Conservation (phyloP, 805 yeast genomes). For the Cyberlindnera maritima region DNA sequence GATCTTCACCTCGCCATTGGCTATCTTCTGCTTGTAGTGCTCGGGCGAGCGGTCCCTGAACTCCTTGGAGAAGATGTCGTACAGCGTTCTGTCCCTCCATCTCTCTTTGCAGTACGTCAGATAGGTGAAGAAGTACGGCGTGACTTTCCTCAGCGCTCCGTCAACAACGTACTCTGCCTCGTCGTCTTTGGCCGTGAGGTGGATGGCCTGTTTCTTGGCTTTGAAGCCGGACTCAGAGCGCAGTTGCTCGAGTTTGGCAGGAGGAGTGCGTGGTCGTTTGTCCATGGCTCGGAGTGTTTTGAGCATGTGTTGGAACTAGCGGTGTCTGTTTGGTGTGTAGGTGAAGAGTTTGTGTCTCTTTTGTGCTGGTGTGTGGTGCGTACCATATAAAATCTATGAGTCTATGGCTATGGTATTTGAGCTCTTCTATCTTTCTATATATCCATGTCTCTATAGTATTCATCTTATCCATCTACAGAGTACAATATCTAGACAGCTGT, state of each 20-base stretch:
- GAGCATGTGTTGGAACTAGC: not conserved
- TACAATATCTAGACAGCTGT: no score
- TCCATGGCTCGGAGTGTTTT: not conserved
- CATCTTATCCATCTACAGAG: no score
- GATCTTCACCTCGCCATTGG: slow-evolving; percentile 69
- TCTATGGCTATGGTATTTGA: no score
- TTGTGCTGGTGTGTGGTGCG: no score
- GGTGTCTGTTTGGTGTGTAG: not conserved
- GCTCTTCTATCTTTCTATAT: no score
- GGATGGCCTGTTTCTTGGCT: slow-evolving; percentile 22
- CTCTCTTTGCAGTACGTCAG: slow-evolving; percentile 84
- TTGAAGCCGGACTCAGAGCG: slow-evolving; percentile 22
- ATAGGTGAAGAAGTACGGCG: slow-evolving; percentile 87
- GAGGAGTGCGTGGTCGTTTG: slow-evolving; percentile 13
- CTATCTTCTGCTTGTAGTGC: slow-evolving; percentile 56
- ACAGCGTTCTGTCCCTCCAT: slow-evolving; percentile 81
- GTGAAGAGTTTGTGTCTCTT: not conserved
- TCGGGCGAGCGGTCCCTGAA: slow-evolving; percentile 74
- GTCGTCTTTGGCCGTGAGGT: slow-evolving; percentile 29
- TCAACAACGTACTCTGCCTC: slow-evolving; percentile 55
- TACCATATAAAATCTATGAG: no score
- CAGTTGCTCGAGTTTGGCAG: slow-evolving; percentile 18
- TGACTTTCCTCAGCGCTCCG: slow-evolving; percentile 65
- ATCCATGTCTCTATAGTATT: no score
- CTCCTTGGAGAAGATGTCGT: slow-evolving; percentile 81